phyloP scores from a whole-genome alignment of 495 filamentous ascomycete genomes.

The Aspergillus wentii region DNA sequence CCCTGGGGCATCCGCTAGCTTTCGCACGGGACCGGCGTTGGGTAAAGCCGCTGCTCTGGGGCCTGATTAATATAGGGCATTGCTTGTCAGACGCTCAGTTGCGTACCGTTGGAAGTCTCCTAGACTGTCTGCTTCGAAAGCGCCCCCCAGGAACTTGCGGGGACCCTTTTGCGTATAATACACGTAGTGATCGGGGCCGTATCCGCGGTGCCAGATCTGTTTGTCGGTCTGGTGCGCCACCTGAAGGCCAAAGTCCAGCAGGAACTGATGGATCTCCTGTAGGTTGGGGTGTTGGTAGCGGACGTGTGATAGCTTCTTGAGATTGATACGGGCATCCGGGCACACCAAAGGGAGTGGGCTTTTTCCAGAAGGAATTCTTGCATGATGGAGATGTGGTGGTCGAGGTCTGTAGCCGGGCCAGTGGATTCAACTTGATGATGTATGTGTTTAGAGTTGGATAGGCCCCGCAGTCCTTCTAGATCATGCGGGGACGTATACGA shows the following conservation, averaged over 20 bases:
- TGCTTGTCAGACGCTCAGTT: background rate
- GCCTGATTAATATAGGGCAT: background rate
- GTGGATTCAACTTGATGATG: too few relatives aligned
- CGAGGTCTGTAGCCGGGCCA: too few relatives aligned
- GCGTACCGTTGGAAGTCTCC: constrained; percentile 42
- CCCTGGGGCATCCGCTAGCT: constrained; percentile 17
- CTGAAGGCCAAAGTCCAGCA: constrained; percentile 53
- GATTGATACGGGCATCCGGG: constrained; percentile 28
- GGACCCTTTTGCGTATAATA: constrained; percentile 42
- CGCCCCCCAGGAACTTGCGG: constrained; percentile 49
- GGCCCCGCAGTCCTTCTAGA: too few relatives aligned
- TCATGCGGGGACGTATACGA: too few relatives aligned
- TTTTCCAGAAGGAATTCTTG: constrained; percentile 35
- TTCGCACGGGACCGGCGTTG: constrained; percentile 3
- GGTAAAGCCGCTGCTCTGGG: constrained; percentile 9
- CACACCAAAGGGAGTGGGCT: too few relatives aligned
- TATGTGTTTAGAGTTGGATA: constrained; percentile 1
- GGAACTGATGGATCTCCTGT: constrained; percentile 34
- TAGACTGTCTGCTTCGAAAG: constrained; percentile 50
- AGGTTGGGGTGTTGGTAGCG: constrained; percentile 47
- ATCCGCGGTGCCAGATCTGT: constrained; percentile 54
- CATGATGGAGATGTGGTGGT: constrained; percentile 51
- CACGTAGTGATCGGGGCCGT: constrained; percentile 54
- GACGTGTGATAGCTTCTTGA: constrained; percentile 42
- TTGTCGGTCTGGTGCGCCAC: constrained; percentile 36